A percentile compares a stretch with the other conserved stretches of the same genome.
phyloP scores from a whole-genome alignment of 176 grass and related monocot genomes.

The Raddia guianensis region DNA sequence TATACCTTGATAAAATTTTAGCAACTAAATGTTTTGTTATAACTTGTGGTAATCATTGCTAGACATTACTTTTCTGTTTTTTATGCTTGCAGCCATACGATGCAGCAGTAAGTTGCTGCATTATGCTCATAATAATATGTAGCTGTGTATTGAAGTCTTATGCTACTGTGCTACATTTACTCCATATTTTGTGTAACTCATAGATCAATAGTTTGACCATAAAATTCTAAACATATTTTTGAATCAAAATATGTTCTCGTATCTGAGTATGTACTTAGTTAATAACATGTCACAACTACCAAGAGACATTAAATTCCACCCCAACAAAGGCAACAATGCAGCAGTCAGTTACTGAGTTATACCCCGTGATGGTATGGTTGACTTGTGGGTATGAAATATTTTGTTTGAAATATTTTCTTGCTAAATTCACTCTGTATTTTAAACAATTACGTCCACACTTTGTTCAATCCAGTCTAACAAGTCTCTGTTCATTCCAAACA shows the following conservation, averaged over 20 bases:
- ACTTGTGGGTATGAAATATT: not conserved
- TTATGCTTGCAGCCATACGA: not conserved
- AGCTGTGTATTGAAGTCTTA: not conserved
- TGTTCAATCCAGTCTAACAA: not conserved
- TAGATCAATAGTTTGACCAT: not conserved
- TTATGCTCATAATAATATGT: not conserved
- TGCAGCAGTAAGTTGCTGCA: not conserved
- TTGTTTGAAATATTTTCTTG: constrained; percentile 5
- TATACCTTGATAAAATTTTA: not conserved
- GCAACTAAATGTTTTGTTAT: not conserved
- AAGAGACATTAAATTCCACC: not conserved
- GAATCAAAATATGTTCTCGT: not conserved
- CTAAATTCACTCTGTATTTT: not conserved
- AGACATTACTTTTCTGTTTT: not conserved
- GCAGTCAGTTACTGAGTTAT: not conserved
- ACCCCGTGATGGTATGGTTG: not conserved
- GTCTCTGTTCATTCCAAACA: not conserved
- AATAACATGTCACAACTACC: not conserved
- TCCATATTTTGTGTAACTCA: not conserved
- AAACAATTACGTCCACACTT: not conserved
- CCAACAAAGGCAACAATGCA: not conserved
- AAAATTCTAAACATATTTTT: not conserved
- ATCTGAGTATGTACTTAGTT: not conserved
- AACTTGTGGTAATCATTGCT: not conserved
- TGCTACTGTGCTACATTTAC: not conserved